Conservation (phyloP, 257 asterid genomes). For the Solanum pennellii region DNA sequence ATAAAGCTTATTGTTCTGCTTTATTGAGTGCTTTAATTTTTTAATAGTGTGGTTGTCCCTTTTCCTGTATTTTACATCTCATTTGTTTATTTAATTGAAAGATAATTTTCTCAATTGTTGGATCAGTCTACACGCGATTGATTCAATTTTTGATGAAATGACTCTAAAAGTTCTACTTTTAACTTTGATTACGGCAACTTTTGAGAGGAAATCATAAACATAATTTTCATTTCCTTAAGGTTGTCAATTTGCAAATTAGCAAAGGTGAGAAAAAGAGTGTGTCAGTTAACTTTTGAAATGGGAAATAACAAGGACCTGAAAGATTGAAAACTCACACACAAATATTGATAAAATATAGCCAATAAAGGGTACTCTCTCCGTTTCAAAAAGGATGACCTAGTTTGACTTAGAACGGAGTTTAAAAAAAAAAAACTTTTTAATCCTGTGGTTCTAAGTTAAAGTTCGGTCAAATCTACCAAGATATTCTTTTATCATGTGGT, state of each 20-base stretch:
- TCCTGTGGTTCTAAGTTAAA: no score
- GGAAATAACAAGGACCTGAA: background rate
- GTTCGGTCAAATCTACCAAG: no score
- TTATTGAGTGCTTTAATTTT: constrained; percentile 17
- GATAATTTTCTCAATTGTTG: background rate
- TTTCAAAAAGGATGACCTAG: no score
- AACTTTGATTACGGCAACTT: background rate
- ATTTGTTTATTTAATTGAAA: background rate
- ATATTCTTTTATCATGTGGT: no score
- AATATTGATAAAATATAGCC: background rate
- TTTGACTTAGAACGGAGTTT: no score
- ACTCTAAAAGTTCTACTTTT: background rate
- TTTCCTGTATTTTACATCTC: background rate
- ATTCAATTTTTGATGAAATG: background rate
- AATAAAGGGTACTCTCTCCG: no score
- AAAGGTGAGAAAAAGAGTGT: background rate
- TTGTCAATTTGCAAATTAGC: background rate
- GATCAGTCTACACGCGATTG: background rate
- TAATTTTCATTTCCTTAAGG: background rate
- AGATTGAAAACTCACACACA: background rate
- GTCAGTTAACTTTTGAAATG: background rate
- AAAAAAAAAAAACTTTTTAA: no score
- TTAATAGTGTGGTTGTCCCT: background rate
- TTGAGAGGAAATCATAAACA: background rate
- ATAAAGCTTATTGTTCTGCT: constrained; percentile 6